Conservation (phyloP, 2,329 filamentous ascomycete species). For the Gaeumannomyces tritici region DNA sequence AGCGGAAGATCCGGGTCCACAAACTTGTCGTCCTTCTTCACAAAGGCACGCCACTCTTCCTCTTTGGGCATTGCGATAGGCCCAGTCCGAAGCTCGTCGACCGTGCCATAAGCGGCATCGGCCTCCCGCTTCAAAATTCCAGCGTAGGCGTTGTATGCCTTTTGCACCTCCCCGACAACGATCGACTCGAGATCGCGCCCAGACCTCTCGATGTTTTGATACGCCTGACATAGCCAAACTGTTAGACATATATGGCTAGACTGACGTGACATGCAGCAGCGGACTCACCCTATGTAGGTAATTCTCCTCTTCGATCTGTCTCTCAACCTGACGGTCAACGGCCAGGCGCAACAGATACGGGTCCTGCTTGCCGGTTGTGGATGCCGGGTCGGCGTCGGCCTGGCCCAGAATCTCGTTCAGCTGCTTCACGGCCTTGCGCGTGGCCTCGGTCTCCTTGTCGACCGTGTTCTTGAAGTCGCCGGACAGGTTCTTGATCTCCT, state of each 20-base stretch:
- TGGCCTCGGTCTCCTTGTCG: constrained; percentile 85
- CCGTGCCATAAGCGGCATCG: constrained; percentile 66
- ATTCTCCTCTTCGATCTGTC: constrained; percentile 93
- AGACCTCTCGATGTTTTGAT: constrained; percentile 87
- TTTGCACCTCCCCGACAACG: constrained; percentile 94
- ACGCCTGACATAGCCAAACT: constrained; percentile 49
- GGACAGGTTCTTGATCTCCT: constrained; percentile 90
- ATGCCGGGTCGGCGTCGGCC: constrained; percentile 66
- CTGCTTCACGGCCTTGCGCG: constrained; percentile 66
- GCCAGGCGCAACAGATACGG: constrained; percentile 79
- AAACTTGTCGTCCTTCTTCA: constrained; percentile 73
- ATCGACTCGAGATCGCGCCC: constrained; percentile 93
- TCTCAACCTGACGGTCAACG: constrained; percentile 84
- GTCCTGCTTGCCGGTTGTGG: constrained; percentile 77
- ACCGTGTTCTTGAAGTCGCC: constrained; percentile 97
- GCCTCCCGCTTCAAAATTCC: constrained; percentile 87
- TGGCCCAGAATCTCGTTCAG: constrained; percentile 76
- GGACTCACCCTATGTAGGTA: constrained; percentile 78
- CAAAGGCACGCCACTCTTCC: constrained; percentile 79
- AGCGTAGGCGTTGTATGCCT: constrained; percentile 90
- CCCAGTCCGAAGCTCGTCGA: constrained; percentile 73
- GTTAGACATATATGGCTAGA: constrained; percentile 15
- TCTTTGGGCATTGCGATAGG: constrained; percentile 93
- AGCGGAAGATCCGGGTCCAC: constrained; percentile 76
- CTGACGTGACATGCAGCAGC: background rate